These are phyloP conservation scores for Cladobotryum protrusum DNA, from an alignment of 2,329 filamentous ascomycete genomes.

Conservation along the genomic window DNA sequence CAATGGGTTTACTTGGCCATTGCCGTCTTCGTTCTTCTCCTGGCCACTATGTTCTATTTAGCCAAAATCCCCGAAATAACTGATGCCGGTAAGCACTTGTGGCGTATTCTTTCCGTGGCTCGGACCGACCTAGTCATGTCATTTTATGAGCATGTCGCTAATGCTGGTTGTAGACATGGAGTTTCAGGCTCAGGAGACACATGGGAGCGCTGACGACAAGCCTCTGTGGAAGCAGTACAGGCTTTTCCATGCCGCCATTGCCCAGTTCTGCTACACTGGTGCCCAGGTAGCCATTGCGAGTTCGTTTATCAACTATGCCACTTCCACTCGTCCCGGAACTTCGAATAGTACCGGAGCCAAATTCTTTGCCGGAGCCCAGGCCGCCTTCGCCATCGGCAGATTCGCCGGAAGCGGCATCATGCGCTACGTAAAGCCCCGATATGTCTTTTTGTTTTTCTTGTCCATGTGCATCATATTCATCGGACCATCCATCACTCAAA, in stretches of 20 bases:
- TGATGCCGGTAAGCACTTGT: conserved; percentile 28
- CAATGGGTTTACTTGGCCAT: conserved; percentile 75
- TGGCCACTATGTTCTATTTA: conserved; percentile 62
- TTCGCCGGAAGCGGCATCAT: conserved; percentile 64
- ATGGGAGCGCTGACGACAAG: conserved; percentile 50
- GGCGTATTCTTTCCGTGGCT: not conserved
- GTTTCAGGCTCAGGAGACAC: conserved; percentile 49
- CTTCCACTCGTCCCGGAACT: conserved; percentile 51
- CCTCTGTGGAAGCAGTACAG: conserved; percentile 66
- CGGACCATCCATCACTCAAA: conserved; percentile 40
- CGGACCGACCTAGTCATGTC: too few relatives aligned
- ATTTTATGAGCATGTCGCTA: not conserved
- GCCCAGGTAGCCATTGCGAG: conserved; percentile 60
- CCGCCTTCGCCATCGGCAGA: conserved; percentile 64
- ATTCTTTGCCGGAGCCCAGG: conserved; percentile 69
- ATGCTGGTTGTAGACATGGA: conserved; percentile 49
- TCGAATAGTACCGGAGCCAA: conserved; percentile 50
- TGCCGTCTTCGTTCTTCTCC: conserved; percentile 60
- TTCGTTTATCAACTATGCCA: conserved; percentile 71
- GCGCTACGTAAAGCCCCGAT: conserved; percentile 59
- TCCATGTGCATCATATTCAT: conserved; percentile 58
- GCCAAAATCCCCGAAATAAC: conserved; percentile 67
- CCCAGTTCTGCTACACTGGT: conserved; percentile 74
- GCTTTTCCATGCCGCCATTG: conserved; percentile 68
- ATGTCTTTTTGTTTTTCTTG: conserved; percentile 62